Evolutionary conservation across 106 monocot genomes (phyloP).

Genomic region (Apostasia shenzhenica): DNA sequence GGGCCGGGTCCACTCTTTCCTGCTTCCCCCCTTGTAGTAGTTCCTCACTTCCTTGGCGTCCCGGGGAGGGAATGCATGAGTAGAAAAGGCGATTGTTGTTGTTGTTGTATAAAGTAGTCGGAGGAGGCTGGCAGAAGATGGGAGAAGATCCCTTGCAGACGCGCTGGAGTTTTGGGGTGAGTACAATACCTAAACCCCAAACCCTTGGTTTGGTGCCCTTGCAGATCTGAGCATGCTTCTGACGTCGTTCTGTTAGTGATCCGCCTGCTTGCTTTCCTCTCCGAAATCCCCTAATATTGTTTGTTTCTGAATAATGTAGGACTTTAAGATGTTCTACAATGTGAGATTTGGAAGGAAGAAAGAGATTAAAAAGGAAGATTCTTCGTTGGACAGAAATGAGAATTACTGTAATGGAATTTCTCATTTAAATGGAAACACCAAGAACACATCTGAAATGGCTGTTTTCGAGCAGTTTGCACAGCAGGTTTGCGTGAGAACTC

Average conservation of each 20-base stretch:
- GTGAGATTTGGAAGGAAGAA: slow-evolving; percentile 41
- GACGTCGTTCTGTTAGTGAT: neutral
- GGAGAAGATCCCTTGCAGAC: slow-evolving; percentile 23
- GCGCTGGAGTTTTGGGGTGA: slow-evolving; percentile 47
- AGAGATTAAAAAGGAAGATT: slow-evolving; percentile 24
- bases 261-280: neutral
- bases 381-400: slow-evolving; percentile 7
- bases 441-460: slow-evolving; percentile 32
- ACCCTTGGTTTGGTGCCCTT: neutral
- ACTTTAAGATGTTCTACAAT: slow-evolving; percentile 53
- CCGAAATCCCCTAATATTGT: neutral
- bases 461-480: slow-evolving; percentile 67
- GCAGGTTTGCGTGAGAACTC: slow-evolving; percentile 25
- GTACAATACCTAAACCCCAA: neutral
- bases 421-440: slow-evolving; percentile 15
- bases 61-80: no score
- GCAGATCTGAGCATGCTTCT: no score
- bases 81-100: no score
- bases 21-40: no score
- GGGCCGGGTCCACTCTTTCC: no score
- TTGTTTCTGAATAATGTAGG: slow-evolving; percentile 20
- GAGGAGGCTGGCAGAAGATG: slow-evolving; percentile 8
- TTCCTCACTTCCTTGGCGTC: no score
- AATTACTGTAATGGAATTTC: slow-evolving; percentile 12
- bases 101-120: neutral